Evolutionary conservation across 2,329 filamentous ascomycete genomes (phyloP).

Genomic region (Sclerotinia nivalis): DNA sequence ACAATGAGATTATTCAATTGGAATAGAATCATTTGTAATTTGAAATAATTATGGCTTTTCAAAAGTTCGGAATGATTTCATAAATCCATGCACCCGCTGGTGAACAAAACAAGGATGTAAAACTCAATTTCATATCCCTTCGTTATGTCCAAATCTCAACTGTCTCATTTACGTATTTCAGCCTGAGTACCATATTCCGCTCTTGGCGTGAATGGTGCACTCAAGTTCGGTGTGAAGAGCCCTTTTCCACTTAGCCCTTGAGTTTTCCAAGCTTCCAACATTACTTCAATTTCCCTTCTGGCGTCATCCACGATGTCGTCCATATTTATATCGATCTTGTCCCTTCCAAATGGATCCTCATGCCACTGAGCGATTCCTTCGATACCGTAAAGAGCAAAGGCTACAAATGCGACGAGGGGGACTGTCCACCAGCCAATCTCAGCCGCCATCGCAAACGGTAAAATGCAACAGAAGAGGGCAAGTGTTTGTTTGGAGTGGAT

Average conservation of each 20-base stretch:
- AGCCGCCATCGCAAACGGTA: slow-evolving; percentile 64
- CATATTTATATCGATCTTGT: slow-evolving; percentile 68
- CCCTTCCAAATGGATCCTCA: slow-evolving; percentile 67
- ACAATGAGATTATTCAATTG: too few species aligned
- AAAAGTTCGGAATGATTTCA: too few species aligned
- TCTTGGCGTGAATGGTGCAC: slow-evolving; percentile 5
- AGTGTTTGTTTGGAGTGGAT: slow-evolving; percentile 67
- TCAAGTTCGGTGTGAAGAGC: slow-evolving; percentile 7
- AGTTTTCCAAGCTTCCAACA: slow-evolving; percentile 57
- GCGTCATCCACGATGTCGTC: slow-evolving; percentile 64
- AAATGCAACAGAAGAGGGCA: slow-evolving; percentile 58
- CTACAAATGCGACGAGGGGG: slow-evolving; percentile 58
- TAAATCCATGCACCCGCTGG: too few species aligned
- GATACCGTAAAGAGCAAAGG: slow-evolving; percentile 58
- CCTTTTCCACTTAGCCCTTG: slow-evolving; percentile 31
- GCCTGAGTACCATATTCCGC: slow-evolving; percentile 12
- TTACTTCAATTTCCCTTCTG: slow-evolving; percentile 56
- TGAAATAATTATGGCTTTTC: too few species aligned
- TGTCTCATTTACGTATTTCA: background rate
- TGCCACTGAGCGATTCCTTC: slow-evolving; percentile 54
- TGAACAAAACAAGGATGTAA: background rate
- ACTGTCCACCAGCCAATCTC: slow-evolving; percentile 65
- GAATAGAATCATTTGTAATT: too few species aligned
- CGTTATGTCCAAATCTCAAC: background rate
- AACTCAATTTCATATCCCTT: slow-evolving; percentile 2